These are phyloP conservation scores for Pythium insidiosum DNA, from an alignment of 352 stramenopile genomes.

Conservation along the genomic window DNA sequence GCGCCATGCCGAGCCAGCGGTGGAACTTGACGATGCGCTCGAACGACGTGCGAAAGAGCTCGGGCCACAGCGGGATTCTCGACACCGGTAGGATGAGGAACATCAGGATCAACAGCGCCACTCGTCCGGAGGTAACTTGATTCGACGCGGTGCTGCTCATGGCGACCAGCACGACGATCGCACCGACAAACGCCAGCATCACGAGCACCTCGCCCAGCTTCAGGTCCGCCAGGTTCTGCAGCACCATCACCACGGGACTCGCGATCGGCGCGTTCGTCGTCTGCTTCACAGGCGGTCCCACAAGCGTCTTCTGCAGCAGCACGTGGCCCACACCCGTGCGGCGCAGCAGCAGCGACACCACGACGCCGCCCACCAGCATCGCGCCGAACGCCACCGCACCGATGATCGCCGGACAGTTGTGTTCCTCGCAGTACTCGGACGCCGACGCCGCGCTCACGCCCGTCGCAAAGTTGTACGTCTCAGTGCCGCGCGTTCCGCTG, in stretches of 20 bases:
- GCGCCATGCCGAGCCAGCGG: slow-evolving; percentile 57
- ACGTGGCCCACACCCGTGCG: slow-evolving; percentile 16
- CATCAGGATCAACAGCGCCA: slow-evolving; percentile 65
- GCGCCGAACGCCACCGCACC: slow-evolving; percentile 35
- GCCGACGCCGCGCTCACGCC: slow-evolving; percentile 1
- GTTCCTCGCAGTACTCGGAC: slow-evolving; percentile 34
- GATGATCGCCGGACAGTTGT: slow-evolving; percentile 61
- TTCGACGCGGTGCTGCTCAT: slow-evolving; percentile 22
- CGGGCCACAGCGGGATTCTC: slow-evolving; percentile 51
- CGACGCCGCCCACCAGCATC: slow-evolving; percentile 45
- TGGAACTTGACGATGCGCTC: slow-evolving; percentile 84
- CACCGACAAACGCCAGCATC: slow-evolving; percentile 52
- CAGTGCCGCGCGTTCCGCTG: slow-evolving; percentile 37
- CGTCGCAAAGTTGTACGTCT: slow-evolving; percentile 40
- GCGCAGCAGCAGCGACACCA: slow-evolving; percentile 34
- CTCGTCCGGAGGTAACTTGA: slow-evolving; percentile 40
- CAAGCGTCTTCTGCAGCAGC: slow-evolving; percentile 45
- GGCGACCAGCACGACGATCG: slow-evolving; percentile 31
- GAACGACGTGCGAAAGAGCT: slow-evolving; percentile 68
- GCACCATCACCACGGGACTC: slow-evolving; percentile 31
- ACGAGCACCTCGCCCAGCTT: slow-evolving; percentile 54
- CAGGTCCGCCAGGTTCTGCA: slow-evolving; percentile 49
- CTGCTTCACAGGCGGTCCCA: slow-evolving; percentile 31
- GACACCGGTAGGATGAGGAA: slow-evolving; percentile 71
- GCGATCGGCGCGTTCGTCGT: slow-evolving; percentile 37